Conservation (phyloP, 2,329 filamentous ascomycete species). For the Colletotrichum tofieldiae region DNA sequence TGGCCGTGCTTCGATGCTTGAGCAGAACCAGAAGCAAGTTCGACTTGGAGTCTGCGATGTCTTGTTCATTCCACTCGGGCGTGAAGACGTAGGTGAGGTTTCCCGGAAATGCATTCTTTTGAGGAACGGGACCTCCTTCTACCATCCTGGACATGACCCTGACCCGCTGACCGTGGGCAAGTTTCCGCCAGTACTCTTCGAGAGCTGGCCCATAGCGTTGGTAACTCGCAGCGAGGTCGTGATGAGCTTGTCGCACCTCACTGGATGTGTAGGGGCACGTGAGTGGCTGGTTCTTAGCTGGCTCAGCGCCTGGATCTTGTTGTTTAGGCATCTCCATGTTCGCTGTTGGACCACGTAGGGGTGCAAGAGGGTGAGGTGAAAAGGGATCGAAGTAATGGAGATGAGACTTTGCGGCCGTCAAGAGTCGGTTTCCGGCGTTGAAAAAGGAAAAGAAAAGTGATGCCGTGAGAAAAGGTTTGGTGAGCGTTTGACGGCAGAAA, state of each 20-base stretch:
- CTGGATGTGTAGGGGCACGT: neutral
- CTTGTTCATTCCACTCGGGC: constrained; percentile 61
- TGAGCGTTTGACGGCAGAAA: neutral
- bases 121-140: neutral
- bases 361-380: neutral
- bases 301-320: neutral
- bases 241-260: neutral
- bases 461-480: neutral
- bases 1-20: constrained; percentile 55
- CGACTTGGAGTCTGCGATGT: constrained; percentile 54
- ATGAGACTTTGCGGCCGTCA: neutral
- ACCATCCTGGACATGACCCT: too few species aligned
- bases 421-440: too few species aligned
- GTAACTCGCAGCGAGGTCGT: neutral
- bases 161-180: neutral
- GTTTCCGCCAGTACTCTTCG: neutral
- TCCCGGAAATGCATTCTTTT: neutral
- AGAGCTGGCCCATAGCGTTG: neutral
- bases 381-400: neutral
- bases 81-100: constrained; percentile 51
- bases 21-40: constrained; percentile 59
- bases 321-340: neutral
- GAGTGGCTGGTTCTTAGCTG: neutral
- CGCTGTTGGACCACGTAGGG: neutral
- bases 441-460: neutral